Evolutionary conservation across 2,329 filamentous ascomycete species (phyloP).

Genomic region (Exophiala mesophila): DNA sequence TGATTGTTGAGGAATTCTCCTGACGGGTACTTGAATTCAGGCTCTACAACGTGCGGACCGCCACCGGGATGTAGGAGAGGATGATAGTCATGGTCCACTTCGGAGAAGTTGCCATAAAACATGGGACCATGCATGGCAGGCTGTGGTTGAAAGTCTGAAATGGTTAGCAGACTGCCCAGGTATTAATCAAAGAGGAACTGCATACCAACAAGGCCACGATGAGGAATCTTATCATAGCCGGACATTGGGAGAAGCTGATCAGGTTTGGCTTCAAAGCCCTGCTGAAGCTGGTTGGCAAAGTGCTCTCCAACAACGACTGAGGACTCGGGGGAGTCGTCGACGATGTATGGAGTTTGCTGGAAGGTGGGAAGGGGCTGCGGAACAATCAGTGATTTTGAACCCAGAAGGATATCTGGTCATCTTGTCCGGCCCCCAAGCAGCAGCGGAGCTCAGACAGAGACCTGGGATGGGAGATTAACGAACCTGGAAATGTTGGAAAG

Average conservation of each 20-base stretch:
- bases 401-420: slow-evolving; percentile 22
- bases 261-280: slow-evolving; percentile 51
- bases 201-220: slow-evolving; percentile 41
- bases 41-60: slow-evolving; percentile 6
- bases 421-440: background rate
- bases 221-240: slow-evolving; percentile 71
- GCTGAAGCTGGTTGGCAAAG: slow-evolving; percentile 42
- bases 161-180: slow-evolving; percentile 1
- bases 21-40: slow-evolving; percentile 14
- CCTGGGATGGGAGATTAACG: slow-evolving; percentile 26
- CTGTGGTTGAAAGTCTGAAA: slow-evolving; percentile 9
- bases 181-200: background rate
- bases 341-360: slow-evolving; percentile 41
- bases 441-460: slow-evolving; percentile 13
- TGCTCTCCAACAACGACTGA: slow-evolving; percentile 43
- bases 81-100: slow-evolving; percentile 18
- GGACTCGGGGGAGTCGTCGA: slow-evolving; percentile 44
- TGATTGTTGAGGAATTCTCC: slow-evolving; percentile 4
- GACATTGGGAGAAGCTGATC: slow-evolving; percentile 71
- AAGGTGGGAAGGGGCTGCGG: slow-evolving; percentile 33
- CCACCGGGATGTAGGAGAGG: slow-evolving; percentile 20
- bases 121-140: slow-evolving; percentile 15
- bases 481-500: slow-evolving; percentile 43
- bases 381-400: slow-evolving; percentile 32
- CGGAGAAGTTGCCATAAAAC: slow-evolving; percentile 35